Percentiles rank a stretch among this genome's conserved stretches.
Conservation (phyloP, 2,329 filamentous ascomycete species). For the Periglandula ipomoeae region DNA sequence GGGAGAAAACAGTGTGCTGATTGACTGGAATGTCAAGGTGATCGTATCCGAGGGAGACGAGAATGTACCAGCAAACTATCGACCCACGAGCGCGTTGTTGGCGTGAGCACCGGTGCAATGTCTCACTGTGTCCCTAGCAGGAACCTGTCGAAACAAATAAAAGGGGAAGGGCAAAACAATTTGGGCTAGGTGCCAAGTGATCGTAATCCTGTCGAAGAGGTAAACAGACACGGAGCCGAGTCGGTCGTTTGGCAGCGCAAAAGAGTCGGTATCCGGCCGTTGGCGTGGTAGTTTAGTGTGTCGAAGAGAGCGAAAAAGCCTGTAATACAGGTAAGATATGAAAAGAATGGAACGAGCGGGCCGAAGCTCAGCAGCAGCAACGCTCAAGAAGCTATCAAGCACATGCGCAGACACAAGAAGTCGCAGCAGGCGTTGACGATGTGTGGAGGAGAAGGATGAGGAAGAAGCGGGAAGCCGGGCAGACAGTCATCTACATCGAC, state of each 20-base stretch:
- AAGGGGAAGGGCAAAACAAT: conserved; percentile 8
- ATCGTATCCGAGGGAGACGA: conserved; percentile 16
- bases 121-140: conserved; percentile 4
- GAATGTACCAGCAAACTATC: conserved; percentile 17
- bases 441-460: not conserved
- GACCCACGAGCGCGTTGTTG: conserved; percentile 13
- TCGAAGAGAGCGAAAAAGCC: conserved; percentile 1
- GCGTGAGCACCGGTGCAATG: conserved; percentile 8
- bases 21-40: conserved; percentile 20
- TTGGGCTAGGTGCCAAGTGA: conserved; percentile 19
- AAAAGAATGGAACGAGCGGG: conserved; percentile 11
- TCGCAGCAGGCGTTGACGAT: not conserved
- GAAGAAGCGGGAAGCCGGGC: not conserved
- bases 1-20: conserved; percentile 6
- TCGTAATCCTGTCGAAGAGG: not conserved
- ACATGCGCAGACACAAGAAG: not conserved
- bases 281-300: not conserved
- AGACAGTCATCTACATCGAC: not conserved
- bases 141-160: not conserved
- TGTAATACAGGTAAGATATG: conserved; percentile 2
- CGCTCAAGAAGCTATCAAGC: conserved; percentile 6
- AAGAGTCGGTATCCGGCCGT: not conserved
- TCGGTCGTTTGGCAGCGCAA: not conserved
- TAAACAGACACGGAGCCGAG: not conserved
- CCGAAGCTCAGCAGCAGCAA: conserved; percentile 6